Conservation (phyloP, 2,329 filamentous ascomycete genomes). For the Aphanoascus verrucosus region DNA sequence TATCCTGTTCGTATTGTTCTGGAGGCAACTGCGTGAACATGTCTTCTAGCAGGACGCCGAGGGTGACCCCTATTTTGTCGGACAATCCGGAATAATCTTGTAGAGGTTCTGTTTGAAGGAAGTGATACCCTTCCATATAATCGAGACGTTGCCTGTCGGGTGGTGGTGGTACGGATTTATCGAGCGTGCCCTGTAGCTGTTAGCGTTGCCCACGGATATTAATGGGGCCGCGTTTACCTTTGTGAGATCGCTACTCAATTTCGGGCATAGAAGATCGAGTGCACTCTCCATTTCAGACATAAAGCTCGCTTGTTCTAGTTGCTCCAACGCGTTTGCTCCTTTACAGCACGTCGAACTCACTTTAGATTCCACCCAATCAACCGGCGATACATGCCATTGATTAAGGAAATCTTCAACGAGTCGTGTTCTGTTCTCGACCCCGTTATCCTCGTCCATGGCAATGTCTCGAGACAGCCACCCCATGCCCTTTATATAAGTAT, state of each 20-base stretch:
- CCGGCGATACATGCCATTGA: slow-evolving; percentile 56
- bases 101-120: slow-evolving; percentile 44
- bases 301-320: slow-evolving; percentile 22
- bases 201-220: neutral
- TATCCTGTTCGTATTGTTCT: slow-evolving; percentile 19
- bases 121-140: slow-evolving; percentile 44
- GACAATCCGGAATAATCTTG: slow-evolving; percentile 36
- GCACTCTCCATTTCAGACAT: slow-evolving; percentile 28
- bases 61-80: slow-evolving; percentile 27
- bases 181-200: slow-evolving; percentile 42
- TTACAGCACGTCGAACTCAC: slow-evolving; percentile 5
- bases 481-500: slow-evolving; percentile 69
- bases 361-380: slow-evolving; percentile 42
- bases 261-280: slow-evolving; percentile 27
- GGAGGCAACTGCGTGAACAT: slow-evolving; percentile 16
- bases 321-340: slow-evolving; percentile 20
- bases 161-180: slow-evolving; percentile 53
- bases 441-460: slow-evolving; percentile 29
- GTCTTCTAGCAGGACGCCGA: slow-evolving; percentile 23
- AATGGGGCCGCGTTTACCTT: slow-evolving; percentile 21
- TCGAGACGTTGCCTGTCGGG: slow-evolving; percentile 43
- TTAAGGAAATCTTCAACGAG: slow-evolving; percentile 54
- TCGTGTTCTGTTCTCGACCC: slow-evolving; percentile 48
- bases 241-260: slow-evolving; percentile 21
- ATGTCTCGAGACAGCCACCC: slow-evolving; percentile 60